Evolutionary conservation across 208 protist species (phyloP), one percentile per base, ranked within the genome.

Genomic region (Trypanosoma vivax): DNA sequence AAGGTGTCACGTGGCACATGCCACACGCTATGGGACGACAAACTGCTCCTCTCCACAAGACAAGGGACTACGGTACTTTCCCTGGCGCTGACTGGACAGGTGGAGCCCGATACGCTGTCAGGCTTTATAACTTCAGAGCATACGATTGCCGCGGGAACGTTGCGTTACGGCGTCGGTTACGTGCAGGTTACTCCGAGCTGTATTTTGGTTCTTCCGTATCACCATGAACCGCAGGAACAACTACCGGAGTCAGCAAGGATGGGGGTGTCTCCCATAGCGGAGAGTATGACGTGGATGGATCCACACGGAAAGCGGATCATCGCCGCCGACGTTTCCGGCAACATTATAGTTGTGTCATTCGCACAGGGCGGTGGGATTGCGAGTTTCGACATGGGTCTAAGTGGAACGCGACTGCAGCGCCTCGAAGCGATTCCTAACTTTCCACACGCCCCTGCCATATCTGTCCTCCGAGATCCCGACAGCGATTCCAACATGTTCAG

Each of bases 151-250:
- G 79, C 82, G 16, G 68, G 67, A 33, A 84, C 85, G 19, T 64
- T 93, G 34, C 60, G 72, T 34, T 38, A 78, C 43, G 85, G 82
- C 18, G 54, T 61, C 7, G 85, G 85, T 0, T 90, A 87, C 50
- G 69, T 84, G n/a, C 85, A 93, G 54, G 66, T 93, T 3, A 88
- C 79, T 9, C 69, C 70, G 16, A 74, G 68, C 11, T 73, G 76
- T 13, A 77, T 91, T 16, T 49, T 81, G 23, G 51, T 91, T 1
- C 42, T 81, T 39, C 60, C 41, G 21, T 41, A 57, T n/a, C 39
- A 34, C 38, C 9, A 25, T 34, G 50, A 51, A 14, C 19, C 37
- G 1, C 43, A 48, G 2, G 28, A 30, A 9, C 37, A 38, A 30
- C 33, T 35, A 16, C 53, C 18, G 42, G 24, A 14, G 41, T 25